Evolutionary conservation across 371 early-diverging fungal genomes (phyloP).

Genomic region (Apophysomyces ossiformis): DNA sequence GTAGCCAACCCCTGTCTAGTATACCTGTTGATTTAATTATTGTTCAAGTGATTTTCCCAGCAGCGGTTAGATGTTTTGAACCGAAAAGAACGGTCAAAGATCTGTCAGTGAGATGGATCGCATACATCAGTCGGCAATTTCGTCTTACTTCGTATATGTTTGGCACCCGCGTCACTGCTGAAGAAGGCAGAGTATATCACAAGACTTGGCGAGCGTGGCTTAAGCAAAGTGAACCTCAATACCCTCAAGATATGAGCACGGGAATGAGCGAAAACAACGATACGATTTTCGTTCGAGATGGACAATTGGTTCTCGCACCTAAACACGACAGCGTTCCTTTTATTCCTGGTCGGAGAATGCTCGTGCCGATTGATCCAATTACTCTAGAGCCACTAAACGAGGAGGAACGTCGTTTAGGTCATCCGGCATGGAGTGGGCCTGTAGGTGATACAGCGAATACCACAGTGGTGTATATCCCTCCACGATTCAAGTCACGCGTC

Average conservation of each 20-base stretch:
- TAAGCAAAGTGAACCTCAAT: conserved; percentile 7
- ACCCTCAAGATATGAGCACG: background rate
- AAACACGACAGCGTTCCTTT: conserved; percentile 64
- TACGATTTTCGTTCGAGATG: conserved; percentile 55
- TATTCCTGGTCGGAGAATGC: conserved; percentile 65
- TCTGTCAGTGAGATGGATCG: conserved; percentile 65
- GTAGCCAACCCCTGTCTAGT: conserved; percentile 21
- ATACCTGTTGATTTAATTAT: conserved; percentile 79
- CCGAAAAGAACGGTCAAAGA: conserved; percentile 50
- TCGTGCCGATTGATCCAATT: conserved; percentile 64
- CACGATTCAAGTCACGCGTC: conserved; percentile 59
- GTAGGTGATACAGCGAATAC: conserved; percentile 47
- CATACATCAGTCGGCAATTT: conserved; percentile 55
- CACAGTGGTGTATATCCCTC: conserved; percentile 69
- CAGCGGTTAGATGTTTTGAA: conserved; percentile 51
- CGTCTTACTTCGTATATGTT: conserved; percentile 85
- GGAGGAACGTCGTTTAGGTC: conserved; percentile 49
- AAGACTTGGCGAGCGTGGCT: conserved; percentile 47
- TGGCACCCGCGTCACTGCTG: conserved; percentile 67
- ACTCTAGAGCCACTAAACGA: conserved; percentile 54
- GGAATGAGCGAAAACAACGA: background rate
- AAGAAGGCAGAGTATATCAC: conserved; percentile 61
- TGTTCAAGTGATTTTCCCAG: conserved; percentile 73
- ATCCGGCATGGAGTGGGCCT: conserved; percentile 48
- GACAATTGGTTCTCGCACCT: conserved; percentile 61